Conservation (phyloP, 331 rosid species). For the Malus hybrid region DNA sequence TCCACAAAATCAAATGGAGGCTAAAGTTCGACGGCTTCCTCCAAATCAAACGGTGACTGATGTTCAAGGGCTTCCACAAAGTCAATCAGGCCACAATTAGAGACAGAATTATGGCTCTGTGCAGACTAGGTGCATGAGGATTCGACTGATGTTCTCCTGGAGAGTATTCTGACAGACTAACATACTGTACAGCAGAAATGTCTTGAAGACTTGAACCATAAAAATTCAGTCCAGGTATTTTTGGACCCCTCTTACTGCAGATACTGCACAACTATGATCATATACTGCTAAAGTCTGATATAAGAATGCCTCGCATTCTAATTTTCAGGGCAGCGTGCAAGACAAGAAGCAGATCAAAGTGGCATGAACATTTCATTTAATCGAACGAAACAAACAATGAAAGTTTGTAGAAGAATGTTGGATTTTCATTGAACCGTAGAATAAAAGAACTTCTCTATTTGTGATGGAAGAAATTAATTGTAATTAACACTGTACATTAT, state of each 20-base stretch:
- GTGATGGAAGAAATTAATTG: slow-evolving; percentile 3
- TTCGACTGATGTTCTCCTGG: neutral
- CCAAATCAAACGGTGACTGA: neutral
- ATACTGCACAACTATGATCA: neutral
- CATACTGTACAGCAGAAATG: neutral
- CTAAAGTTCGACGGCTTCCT: neutral
- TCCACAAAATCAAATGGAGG: neutral
- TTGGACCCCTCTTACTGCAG: neutral
- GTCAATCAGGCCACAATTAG: neutral
- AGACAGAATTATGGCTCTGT: neutral
- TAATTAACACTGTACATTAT: slow-evolving; percentile 18
- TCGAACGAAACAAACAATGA: neutral
- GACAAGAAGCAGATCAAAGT: no score
- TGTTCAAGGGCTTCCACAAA: neutral
- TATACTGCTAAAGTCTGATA: neutral
- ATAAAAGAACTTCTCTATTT: neutral
- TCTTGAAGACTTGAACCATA: neutral
- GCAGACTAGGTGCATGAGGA: neutral
- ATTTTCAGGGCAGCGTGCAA: no score
- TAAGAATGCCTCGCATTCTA: neutral
- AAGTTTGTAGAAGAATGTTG: neutral
- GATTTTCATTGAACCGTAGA: neutral
- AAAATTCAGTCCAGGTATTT: neutral
- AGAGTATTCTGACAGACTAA: neutral
- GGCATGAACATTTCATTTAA: neutral